Conservation (phyloP, 805 yeast species). For the Debaryomyces castellii region DNA sequence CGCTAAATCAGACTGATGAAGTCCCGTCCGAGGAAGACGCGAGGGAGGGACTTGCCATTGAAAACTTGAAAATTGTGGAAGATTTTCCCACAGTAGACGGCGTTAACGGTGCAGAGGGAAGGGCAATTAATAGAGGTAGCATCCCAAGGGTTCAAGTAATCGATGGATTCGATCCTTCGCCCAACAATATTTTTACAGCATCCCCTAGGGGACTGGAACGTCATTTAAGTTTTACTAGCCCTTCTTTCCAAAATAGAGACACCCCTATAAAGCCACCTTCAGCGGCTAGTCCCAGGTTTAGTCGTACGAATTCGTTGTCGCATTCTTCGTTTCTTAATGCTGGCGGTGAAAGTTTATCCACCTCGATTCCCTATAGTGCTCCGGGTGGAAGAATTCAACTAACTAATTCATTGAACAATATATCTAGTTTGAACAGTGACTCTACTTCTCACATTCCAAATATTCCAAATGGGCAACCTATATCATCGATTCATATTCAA, state of each 20-base stretch:
- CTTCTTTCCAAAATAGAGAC: too few relatives aligned
- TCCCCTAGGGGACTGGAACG: too few relatives aligned
- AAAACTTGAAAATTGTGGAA: neutral
- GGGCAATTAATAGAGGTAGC: neutral
- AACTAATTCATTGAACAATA: slow-evolving; percentile 6
- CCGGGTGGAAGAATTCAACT: slow-evolving; percentile 54
- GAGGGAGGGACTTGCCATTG: neutral
- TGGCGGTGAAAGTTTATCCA: slow-evolving; percentile 47
- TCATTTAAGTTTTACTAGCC: too few relatives aligned
- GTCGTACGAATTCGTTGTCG: slow-evolving; percentile 37
- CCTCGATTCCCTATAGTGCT: slow-evolving; percentile 67
- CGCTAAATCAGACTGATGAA: slow-evolving; percentile 2
- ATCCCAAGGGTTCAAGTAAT: slow-evolving; percentile 1
- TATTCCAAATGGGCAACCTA: slow-evolving; percentile 56
- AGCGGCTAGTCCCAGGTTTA: slow-evolving; percentile 40
- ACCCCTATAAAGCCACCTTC: slow-evolving; percentile 20
- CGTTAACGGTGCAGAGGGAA: neutral
- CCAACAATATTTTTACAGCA: neutral
- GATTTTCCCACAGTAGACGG: neutral
- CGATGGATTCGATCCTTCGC: slow-evolving; percentile 10
- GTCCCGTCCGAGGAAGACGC: neutral
- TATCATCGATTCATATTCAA: slow-evolving; percentile 62
- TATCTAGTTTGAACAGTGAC: slow-evolving; percentile 1
- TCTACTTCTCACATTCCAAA: slow-evolving; percentile 42
- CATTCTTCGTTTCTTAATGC: slow-evolving; percentile 38